phyloP scores from a whole-genome alignment of 768 basidiomycete species.

The Tulasnella sp. region DNA sequence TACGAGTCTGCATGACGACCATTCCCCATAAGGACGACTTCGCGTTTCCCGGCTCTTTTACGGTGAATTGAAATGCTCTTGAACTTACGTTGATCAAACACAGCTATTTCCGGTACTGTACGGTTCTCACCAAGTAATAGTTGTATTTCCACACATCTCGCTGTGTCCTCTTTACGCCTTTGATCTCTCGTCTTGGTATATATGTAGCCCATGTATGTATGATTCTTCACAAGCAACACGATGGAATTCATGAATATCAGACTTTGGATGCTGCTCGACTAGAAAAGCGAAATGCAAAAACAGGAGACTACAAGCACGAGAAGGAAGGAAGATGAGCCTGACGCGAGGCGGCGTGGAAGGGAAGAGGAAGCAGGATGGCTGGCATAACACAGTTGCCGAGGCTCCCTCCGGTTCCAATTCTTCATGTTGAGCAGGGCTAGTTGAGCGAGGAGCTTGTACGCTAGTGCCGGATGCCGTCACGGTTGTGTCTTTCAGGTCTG shows the following conservation, averaged over 20 bases:
- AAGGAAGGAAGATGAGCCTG: background rate
- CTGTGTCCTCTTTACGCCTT: too few relatives aligned
- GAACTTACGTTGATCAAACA: background rate
- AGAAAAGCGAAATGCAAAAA: background rate
- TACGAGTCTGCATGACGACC: background rate
- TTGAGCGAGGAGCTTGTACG: background rate
- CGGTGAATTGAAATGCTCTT: background rate
- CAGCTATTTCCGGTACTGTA: background rate
- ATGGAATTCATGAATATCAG: conserved; percentile 3
- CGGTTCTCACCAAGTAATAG: background rate
- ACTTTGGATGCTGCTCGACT: background rate
- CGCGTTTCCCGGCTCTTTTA: background rate
- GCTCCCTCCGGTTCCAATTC: background rate
- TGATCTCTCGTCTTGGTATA: background rate
- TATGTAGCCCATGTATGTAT: conserved; percentile 7
- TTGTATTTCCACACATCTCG: background rate
- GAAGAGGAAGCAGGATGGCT: background rate
- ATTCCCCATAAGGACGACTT: background rate
- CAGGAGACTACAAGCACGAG: background rate
- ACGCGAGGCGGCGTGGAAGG: background rate
- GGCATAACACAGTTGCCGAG: background rate
- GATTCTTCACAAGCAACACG: background rate
- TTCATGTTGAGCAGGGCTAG: background rate
- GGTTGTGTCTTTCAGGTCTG: background rate
- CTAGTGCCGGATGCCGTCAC: background rate